A percentile compares a stretch with the other conserved stretches of the same genome.
Conservation (phyloP, 768 basidiomycete species). For the Hericium alpestre region DNA sequence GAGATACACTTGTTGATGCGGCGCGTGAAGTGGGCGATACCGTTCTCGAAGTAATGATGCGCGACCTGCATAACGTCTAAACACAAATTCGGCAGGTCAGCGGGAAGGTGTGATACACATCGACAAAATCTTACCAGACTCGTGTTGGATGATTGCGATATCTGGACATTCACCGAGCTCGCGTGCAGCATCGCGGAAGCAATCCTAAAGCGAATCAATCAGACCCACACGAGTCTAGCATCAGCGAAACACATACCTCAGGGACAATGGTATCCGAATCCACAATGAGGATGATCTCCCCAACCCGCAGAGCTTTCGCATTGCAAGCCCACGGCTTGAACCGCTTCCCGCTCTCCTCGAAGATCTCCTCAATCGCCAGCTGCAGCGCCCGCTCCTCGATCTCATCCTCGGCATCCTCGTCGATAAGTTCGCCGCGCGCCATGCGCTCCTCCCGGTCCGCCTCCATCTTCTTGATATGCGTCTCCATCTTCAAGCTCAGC, state of each 20-base stretch:
- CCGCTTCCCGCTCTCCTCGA: conserved; percentile 40
- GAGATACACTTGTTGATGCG: conserved; percentile 80
- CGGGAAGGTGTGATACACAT: not conserved
- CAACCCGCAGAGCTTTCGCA: conserved; percentile 62
- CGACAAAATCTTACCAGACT: conserved; percentile 42
- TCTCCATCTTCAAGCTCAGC: conserved; percentile 53
- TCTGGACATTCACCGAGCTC: conserved; percentile 76
- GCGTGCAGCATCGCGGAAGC: conserved; percentile 80
- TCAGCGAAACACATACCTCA: conserved; percentile 31
- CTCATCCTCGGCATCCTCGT: conserved; percentile 32
- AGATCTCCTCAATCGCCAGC: conserved; percentile 66
- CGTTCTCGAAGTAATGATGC: conserved; percentile 84
- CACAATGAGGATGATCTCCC: conserved; percentile 71
- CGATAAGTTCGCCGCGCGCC: conserved; percentile 21
- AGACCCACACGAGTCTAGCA: not conserved
- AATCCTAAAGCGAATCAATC: conserved; percentile 42
- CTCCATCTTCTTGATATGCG: conserved; percentile 38
- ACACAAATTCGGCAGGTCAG: not conserved
- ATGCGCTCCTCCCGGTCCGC: conserved; percentile 24
- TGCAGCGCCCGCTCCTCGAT: conserved; percentile 68
- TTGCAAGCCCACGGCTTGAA: conserved; percentile 75
- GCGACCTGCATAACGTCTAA: conserved; percentile 85
- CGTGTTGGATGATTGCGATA: conserved; percentile 84
- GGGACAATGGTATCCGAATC: conserved; percentile 77
- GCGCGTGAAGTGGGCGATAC: conserved; percentile 79